These are phyloP conservation scores for Camellia sinensis DNA, from an alignment of 148 eudicot species.

Conservation along the genomic window DNA sequence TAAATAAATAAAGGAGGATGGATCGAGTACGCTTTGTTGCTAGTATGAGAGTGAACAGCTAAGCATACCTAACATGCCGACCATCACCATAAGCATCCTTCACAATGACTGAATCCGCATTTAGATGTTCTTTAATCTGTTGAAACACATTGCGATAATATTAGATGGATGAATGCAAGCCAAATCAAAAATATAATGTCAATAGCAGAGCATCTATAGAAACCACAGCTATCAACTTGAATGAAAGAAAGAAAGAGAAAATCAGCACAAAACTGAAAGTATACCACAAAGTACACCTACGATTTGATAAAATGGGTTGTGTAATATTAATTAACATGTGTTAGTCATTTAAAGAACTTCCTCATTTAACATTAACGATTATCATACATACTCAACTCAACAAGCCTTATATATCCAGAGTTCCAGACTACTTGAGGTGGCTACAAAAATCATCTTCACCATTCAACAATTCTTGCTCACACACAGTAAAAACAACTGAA, in stretches of 20 bases:
- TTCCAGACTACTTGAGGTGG: no score
- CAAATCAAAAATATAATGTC: background rate
- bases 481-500: no score
- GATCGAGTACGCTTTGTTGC: background rate
- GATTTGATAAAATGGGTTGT: no score
- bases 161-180: background rate
- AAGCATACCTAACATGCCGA: conserved; percentile 74
- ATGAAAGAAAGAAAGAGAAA: background rate
- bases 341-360: no score
- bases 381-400: no score
- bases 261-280: background rate
- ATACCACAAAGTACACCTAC: no score
- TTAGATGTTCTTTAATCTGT: conserved; percentile 77
- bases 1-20: background rate
- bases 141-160: conserved; percentile 1
- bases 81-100: conserved; percentile 94
- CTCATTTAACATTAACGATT: no score
- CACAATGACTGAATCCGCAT: conserved; percentile 73
- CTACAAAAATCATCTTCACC: no score
- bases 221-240: background rate
- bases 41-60: background rate
- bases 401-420: no score
- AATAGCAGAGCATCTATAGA: background rate
- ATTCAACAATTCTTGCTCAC: no score
- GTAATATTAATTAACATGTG: no score